Evolutionary conservation across 306 rosid genomes (phyloP), one percentile per base, ranked within the genome.

Genomic region (Biancaea sappan): DNA sequence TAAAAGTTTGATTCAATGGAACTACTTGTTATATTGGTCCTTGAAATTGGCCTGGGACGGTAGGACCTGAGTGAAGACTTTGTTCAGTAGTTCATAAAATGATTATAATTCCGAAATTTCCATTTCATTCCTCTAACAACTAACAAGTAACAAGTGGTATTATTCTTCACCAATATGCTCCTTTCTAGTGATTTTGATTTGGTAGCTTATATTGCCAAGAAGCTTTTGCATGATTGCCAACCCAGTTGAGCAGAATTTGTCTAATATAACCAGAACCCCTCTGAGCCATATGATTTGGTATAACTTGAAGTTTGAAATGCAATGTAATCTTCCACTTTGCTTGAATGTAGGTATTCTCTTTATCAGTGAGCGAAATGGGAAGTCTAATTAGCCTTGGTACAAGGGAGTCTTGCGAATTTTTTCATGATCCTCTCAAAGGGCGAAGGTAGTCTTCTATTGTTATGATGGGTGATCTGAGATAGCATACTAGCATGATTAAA

Each of bases 291-390:
- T n/a, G n/a, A n/a, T n/a, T n/a, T n/a, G n/a, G n/a, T n/a, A n/a
- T n/a, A n/a, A n/a, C n/a, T 16, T 24, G 16, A 63, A 35, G 48
- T 48, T 74, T 66, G 53, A 48, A 56, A 12, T n/a, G 46, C 46
- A 8, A 72, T 24, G 38, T 73, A 60, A 75, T 70, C 37, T 47
- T 68, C 68, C 73, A 21, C 46, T 69, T 79, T 86, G 50, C 68
- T 87, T 68, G 63, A 73, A 62, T 87, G 79, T 70, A 92, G 96
- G 90, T 92, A 18, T 90, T 91, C 80, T 87, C 96, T 8, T 84
- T 94, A 52, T 89, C 98, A 6, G 91, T 88, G 76, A 72, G 79
- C 75, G 98, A 94, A 89, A 89, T 94, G 77, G 98, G 97, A 79
- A 81, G 59, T 82, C 40, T 94, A 26, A 70, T 91, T 79, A 72